Conservation (phyloP, 495 filamentous ascomycete genomes). For the Aspergillus conjunctus region DNA sequence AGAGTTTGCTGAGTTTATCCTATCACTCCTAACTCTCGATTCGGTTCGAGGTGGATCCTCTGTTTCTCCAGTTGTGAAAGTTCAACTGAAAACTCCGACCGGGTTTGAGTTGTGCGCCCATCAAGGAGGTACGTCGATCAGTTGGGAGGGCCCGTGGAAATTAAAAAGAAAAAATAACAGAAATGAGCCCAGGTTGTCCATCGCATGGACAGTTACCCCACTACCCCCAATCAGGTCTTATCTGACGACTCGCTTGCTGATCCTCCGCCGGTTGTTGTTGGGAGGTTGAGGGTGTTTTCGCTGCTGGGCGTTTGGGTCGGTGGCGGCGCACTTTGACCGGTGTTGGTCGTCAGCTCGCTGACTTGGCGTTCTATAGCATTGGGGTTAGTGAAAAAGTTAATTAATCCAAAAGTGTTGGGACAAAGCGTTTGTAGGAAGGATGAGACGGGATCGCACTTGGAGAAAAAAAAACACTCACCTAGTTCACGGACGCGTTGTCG, state of each 20-base stretch:
- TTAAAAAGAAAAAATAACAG: not conserved
- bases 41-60: not conserved
- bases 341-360: conserved; percentile 30
- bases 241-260: conserved; percentile 29
- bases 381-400: conserved; percentile 16
- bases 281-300: conserved; percentile 29
- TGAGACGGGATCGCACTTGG: not conserved
- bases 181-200: conserved; percentile 5
- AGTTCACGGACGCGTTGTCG: conserved; percentile 82
- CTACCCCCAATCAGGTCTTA: conserved; percentile 26
- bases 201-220: not conserved
- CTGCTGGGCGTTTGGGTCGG: conserved; percentile 22
- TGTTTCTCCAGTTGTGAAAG: not conserved
- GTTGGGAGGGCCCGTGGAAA: not conserved
- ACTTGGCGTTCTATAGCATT: conserved; percentile 39
- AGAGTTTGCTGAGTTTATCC: not conserved
- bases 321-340: conserved; percentile 6
- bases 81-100: not conserved
- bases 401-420: not conserved
- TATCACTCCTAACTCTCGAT: not conserved
- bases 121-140: conserved; percentile 1
- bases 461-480: conserved; percentile 32
- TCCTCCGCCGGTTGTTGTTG: conserved; percentile 19
- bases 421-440: not conserved
- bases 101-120: not conserved